These are phyloP conservation scores for Neonectria ditissima DNA, from an alignment of 2,329 filamentous ascomycete genomes.

Conservation along the genomic window DNA sequence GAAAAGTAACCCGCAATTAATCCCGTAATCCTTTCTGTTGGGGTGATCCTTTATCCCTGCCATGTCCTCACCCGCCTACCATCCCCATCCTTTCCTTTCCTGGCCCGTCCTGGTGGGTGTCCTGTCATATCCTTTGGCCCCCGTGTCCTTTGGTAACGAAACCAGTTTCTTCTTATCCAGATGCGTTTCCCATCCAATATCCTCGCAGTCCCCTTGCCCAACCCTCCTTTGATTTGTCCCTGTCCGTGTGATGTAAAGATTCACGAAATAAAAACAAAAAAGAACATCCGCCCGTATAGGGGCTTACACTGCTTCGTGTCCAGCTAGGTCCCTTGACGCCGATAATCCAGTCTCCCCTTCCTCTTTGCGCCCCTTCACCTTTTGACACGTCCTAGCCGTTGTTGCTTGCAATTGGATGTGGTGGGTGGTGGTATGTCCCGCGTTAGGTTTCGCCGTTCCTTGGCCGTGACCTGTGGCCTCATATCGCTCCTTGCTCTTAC, in stretches of 20 bases:
- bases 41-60: not conserved
- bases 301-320: slow-evolving; percentile 21
- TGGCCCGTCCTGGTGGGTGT: not conserved
- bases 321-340: slow-evolving; percentile 38
- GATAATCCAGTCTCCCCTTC: slow-evolving; percentile 30
- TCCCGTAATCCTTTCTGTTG: slow-evolving; percentile 18
- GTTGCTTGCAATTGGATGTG: slow-evolving; percentile 27
- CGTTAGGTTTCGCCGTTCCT: slow-evolving; percentile 13
- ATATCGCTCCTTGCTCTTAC: slow-evolving; percentile 7
- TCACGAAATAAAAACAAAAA: slow-evolving; percentile 20
- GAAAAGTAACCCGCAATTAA: slow-evolving; percentile 29
- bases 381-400: slow-evolving; percentile 29
- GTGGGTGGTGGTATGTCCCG: slow-evolving; percentile 25
- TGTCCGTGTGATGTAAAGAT: slow-evolving; percentile 19
- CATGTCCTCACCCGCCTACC: slow-evolving; percentile 1
- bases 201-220: slow-evolving; percentile 14
- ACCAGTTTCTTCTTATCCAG: slow-evolving; percentile 34
- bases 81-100: slow-evolving; percentile 2
- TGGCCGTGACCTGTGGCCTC: not conserved
- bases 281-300: slow-evolving; percentile 12
- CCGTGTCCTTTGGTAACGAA: slow-evolving; percentile 33
- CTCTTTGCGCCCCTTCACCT: slow-evolving; percentile 33
- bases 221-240: slow-evolving; percentile 19
- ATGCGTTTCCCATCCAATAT: slow-evolving; percentile 26
- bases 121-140: slow-evolving; percentile 10